Evolutionary conservation across 225 moss, liverwort and hornwort genomes (phyloP), one percentile per base, ranked within the genome.

Genomic region (Climacium dendroides): DNA sequence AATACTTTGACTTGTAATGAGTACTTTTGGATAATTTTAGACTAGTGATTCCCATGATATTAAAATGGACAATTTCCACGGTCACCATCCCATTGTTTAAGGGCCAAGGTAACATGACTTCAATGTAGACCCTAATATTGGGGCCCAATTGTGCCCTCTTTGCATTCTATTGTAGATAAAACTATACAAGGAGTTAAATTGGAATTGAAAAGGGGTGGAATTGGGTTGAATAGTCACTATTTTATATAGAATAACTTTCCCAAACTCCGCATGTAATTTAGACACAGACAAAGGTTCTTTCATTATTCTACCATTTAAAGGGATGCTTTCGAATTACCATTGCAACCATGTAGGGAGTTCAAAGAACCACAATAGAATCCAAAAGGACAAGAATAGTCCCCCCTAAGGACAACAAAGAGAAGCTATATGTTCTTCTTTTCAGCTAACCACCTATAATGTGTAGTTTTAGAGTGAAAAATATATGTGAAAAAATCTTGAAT

Each of bases 271-370:
- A 13, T 69, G 24, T 3, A 2, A 14, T 41, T 70, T 70, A 35
- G 8, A 15, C 0, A 15, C 2, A 15, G 8, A 13, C 25, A 70
- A 7, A 69, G 14, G 24, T 39, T 39, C 11, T 39, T 41, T 25
- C 45, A 45, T 45, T 45, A 45, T 45, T 45, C 45, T 45, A 45
- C 45, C 45, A 45, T 45, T 45, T 45, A 3, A 70, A 25, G 5
- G 8, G 41, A 41, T 9, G 8, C 15, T 15, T 26, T 70, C 8
- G 3, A 10, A 28, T 15, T 28, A 26, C 45, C 28, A 45, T 45
- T 28, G 17, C 28, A 72, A 45, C 0, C 0, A 0, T 45, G 0
- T 16, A 45, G 9, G 17, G 1, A 28, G 3, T 16, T 1, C 2
- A 15, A 43, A 71, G 15, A 26, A 37, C 7, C 7, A 39, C 1